Base-by-base conservation (phyloP, 352 stramenopile genomes). In the Achlya hypogyna region DNA sequence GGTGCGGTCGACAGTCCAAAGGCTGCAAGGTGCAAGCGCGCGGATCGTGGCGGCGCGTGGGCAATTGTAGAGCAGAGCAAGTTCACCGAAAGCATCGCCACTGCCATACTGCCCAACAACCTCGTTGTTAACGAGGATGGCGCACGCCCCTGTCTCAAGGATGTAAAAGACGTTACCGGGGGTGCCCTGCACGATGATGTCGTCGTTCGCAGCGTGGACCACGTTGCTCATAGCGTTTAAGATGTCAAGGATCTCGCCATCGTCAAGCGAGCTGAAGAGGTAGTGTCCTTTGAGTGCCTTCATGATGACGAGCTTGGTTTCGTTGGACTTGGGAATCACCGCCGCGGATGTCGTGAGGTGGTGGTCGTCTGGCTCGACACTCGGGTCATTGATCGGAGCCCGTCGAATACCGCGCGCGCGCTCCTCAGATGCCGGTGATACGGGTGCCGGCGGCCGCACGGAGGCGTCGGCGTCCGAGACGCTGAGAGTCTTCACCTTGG, bases 31-130 rank as follows among this genome's bases (percentile, higher is more conserved):
- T 16, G 83, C 91, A 4, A 83, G 88, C 14, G 90, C 90, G 27
- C 84, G 81, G 72, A 96, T 98, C 34, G 95, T 98, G 5, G 95
- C 96, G 1, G 94, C 91, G 25, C 96, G 91, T 18, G 96, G 95
- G 62, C 87, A 97, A 73, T 97, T 98, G 83, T 98, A 98, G 69
- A 99, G 86, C 60, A 99, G 72, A 12, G 95, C 95, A n/a, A 99
- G 78, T 77, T 99, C 96, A 23, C 96, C 96, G 72, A 99, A 99
- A 0, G 88, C 82, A 35, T 89, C 77, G 0, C 86, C 84, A 42
- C 81, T 86, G n/a, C 66, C 66, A 70, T 98, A 87, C 60, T 79
- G 82, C 45, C 82, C 86, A 27, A 91, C 78, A 16, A 96, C 79
- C 43, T 89, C 81, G 6, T 75, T 71, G 59, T 93, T 78, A n/a